Base-by-base conservation (phyloP, 495 filamentous ascomycete genomes). In the Penicillium canariense region DNA sequence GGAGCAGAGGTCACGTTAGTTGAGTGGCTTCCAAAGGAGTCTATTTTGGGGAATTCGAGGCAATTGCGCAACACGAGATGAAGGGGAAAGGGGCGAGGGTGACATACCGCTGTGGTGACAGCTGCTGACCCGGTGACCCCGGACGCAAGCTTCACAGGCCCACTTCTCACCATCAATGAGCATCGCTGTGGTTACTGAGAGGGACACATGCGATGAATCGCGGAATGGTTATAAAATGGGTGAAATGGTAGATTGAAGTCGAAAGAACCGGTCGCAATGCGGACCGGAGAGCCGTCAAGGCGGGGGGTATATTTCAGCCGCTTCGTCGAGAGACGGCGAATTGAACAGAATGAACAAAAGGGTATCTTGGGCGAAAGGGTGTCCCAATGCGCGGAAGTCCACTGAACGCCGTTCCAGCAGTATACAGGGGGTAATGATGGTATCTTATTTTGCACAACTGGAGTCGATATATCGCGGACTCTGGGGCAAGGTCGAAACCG, bases 61-160 rank as follows among this genome's bases (percentile, higher is more conserved):
- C 12, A 9, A 39, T 39, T 39, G 18, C 17, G 18, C 17, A 39
- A 10, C 3, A n/a, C 7, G 32, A 15, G 32, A 35, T n/a, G 10
- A 35, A 14, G 26, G 10, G 35, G 59, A 38, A 32, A 35, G 48
- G 44, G 52, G 23, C 34, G 38, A 46, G 48, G 46, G 66, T 51
- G 58, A 82, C 87, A 78, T 81, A 93, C 89, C 88, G 72, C 84
- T 77, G 71, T 96, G 90, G 73, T 93, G 87, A 81, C 90, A 96
- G 72, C 89, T 92, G 84, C 89, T 95, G 68, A 96, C 90, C 68
- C 90, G 87, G 78, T 96, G 90, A 68, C 90, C 90, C 73, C 90
- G 82, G 72, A 96, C 89, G 78, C 90, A 96, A 79, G 90, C 90
- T 78, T 96, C 90, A 78, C 90, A 96, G 70, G 87, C 87, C 75